Evolutionary conservation across 805 yeast species (phyloP).

Genomic region (Wickerhamomyces hampshirensis): DNA sequence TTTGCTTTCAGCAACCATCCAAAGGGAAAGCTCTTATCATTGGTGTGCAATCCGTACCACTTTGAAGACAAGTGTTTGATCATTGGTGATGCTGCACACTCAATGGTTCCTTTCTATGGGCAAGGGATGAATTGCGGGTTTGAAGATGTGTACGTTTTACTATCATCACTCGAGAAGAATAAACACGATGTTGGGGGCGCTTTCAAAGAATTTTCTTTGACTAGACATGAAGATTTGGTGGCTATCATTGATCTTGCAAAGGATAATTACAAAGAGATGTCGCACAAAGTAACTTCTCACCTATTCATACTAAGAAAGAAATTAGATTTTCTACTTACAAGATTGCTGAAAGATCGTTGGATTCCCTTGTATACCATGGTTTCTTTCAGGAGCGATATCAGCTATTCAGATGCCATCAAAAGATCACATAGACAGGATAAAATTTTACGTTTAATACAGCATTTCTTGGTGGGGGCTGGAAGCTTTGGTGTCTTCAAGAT

Average conservation of each 20-base stretch:
- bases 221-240: slow-evolving; percentile 58
- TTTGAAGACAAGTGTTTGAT: slow-evolving; percentile 56
- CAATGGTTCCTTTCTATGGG: slow-evolving; percentile 98
- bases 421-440: slow-evolving; percentile 49
- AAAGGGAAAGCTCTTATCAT: slow-evolving; percentile 71
- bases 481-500: slow-evolving; percentile 5
- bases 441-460: slow-evolving; percentile 31
- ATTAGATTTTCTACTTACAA: slow-evolving; percentile 62
- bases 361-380: slow-evolving; percentile 90
- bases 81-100: slow-evolving; percentile 92
- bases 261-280: slow-evolving; percentile 83
- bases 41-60: slow-evolving; percentile 67
- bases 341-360: slow-evolving; percentile 59
- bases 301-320: slow-evolving; percentile 60
- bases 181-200: slow-evolving; percentile 3
- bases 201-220: slow-evolving; percentile 12
- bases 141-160: slow-evolving; percentile 75
- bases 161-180: slow-evolving; percentile 31
- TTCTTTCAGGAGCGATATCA: slow-evolving; percentile 78
- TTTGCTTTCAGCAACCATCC: slow-evolving; percentile 57
- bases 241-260: slow-evolving; percentile 78
- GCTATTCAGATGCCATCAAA: slow-evolving; percentile 63
- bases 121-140: slow-evolving; percentile 97
- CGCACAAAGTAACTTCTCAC: slow-evolving; percentile 65
- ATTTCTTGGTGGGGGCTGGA: background rate